These are phyloP conservation scores for Vigna mungo DNA, from an alignment of 306 rosid genomes.

Conservation along the genomic window DNA sequence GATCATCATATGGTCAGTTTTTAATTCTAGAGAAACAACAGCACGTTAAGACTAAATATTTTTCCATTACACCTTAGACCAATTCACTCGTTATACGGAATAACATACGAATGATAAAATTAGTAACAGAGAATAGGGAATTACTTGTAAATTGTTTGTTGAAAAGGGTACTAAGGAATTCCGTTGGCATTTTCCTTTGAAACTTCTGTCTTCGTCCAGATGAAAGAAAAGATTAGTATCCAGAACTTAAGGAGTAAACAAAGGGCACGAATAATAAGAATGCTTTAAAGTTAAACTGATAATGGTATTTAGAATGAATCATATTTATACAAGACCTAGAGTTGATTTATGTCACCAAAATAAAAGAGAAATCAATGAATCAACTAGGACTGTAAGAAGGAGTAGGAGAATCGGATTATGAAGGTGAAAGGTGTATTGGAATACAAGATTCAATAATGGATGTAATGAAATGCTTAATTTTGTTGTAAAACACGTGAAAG, in stretches of 20 bases:
- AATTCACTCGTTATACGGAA: not conserved
- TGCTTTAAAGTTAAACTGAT: conserved; percentile 18
- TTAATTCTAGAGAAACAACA: not conserved
- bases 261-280: conserved; percentile 15
- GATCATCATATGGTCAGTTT: not conserved
- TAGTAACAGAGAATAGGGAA: conserved; percentile 41
- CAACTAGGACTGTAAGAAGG: not conserved
- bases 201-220: conserved; percentile 82
- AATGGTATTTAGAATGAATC: conserved; percentile 4
- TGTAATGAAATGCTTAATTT: conserved; percentile 15
- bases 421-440: not conserved
- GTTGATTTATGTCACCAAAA: not conserved
- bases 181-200: conserved; percentile 61
- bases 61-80: not conserved
- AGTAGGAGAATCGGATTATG: not conserved
- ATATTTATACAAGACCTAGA: conserved; percentile 7
- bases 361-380: conserved; percentile 10
- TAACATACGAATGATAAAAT: conserved; percentile 23
- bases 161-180: conserved; percentile 42
- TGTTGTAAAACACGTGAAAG: conserved; percentile 15
- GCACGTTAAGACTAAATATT: not conserved
- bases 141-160: conserved; percentile 56
- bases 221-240: conserved; percentile 49
- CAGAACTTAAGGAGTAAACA: conserved; percentile 30
- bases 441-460: not conserved